Percentiles rank a stretch among this genome's conserved stretches.
Evolutionary conservation across 805 yeast genomes (phyloP).

Genomic region (Starmerella bombicola): DNA sequence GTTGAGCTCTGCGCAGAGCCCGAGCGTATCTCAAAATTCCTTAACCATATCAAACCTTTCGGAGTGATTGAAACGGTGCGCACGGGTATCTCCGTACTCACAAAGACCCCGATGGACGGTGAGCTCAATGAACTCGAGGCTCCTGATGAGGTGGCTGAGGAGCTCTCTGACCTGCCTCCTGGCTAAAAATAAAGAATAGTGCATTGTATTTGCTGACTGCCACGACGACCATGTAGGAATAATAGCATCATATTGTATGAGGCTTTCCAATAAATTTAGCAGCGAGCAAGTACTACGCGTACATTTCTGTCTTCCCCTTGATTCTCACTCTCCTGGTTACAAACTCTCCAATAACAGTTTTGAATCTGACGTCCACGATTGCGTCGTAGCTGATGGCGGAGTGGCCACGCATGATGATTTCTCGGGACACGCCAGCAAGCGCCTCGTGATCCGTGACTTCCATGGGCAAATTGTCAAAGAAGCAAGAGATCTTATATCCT

Average conservation of each 20-base stretch:
- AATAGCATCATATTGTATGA: no score
- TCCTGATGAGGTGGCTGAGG: conserved; percentile 41
- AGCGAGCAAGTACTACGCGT: conserved; percentile 3
- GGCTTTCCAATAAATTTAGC: no score
- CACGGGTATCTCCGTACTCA: conserved; percentile 97
- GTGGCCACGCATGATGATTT: conserved; percentile 34
- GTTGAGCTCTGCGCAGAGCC: conserved; percentile 94
- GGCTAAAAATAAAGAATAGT: conserved; percentile 42
- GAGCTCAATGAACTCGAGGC: conserved; percentile 32
- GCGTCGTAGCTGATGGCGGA: conserved; percentile 31
- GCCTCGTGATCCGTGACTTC: conserved; percentile 33
- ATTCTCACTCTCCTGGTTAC: conserved; percentile 9
- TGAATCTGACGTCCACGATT: conserved; percentile 27
- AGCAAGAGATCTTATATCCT: conserved; percentile 31
- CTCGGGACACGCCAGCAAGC: conserved; percentile 35
- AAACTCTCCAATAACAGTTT: conserved; percentile 13
- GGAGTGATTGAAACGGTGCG: conserved; percentile 94
- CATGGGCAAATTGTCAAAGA: conserved; percentile 34
- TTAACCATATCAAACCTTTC: conserved; percentile 84
- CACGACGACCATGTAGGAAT: no score
- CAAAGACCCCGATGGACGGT: conserved; percentile 77
- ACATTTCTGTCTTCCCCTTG: conserved; percentile 16
- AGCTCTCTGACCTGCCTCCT: conserved; percentile 78
- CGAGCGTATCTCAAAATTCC: conserved; percentile 70
- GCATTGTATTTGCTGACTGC: no score